phyloP scores from a whole-genome alignment of 129 eudicot species.

The Kitagawia praeruptora region DNA sequence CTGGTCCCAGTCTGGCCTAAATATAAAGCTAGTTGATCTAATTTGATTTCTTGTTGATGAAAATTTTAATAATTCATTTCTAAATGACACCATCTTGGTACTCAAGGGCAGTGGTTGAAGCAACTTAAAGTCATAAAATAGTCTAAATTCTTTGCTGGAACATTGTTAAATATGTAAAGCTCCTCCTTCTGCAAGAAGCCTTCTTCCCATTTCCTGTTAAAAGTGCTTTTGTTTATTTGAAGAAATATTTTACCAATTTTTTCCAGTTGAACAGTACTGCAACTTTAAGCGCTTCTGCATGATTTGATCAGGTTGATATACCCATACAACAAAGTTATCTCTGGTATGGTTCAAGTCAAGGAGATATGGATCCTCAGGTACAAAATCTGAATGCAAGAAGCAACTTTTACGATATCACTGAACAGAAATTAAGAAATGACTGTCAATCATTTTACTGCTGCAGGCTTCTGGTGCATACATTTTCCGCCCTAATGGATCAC shows the following conservation, averaged over 20 bases:
- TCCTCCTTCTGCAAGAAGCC: neutral
- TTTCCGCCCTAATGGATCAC: slow-evolving; percentile 65
- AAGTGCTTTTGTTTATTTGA: neutral
- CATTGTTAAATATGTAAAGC: neutral
- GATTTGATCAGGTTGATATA: slow-evolving; percentile 50
- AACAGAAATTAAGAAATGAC: neutral
- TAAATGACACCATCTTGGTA: neutral
- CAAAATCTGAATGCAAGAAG: slow-evolving; percentile 1
- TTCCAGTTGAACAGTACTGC: neutral
- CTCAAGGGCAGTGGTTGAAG: neutral
- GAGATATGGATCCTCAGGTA: slow-evolving; percentile 52
- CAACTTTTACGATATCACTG: neutral
- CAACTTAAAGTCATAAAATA: neutral
- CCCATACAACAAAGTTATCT: slow-evolving; percentile 86
- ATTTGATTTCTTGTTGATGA: neutral
- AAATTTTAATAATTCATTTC: neutral
- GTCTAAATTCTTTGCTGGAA: neutral
- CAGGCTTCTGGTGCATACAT: slow-evolving; percentile 90
- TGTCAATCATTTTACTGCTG: slow-evolving; percentile 10
- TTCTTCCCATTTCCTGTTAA: neutral
- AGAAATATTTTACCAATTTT: neutral
- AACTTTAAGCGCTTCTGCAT: neutral
- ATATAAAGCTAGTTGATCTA: neutral
- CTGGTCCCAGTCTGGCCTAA: neutral
- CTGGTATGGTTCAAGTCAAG: slow-evolving; percentile 58